phyloP scores from a whole-genome alignment of 345 rosid genomes.

The Physaria fendleri region DNA sequence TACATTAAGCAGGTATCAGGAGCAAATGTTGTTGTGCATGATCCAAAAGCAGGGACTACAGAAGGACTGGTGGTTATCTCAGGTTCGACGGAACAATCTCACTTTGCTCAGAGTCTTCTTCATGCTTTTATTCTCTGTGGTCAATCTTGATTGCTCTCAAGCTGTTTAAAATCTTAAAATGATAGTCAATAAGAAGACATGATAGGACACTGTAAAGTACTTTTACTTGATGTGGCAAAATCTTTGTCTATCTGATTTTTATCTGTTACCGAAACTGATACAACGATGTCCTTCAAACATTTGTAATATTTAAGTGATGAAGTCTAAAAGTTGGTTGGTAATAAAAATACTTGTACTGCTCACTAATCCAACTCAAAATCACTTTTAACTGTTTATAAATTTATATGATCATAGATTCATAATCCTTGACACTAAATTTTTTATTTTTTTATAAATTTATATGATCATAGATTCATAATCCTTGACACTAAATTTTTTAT shows the following conservation, averaged over 20 bases:
- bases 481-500: too few relatives aligned
- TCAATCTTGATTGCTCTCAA: slow-evolving; percentile 17
- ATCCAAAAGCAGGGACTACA: slow-evolving; percentile 52
- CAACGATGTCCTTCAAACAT: slow-evolving; percentile 19
- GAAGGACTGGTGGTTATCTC: slow-evolving; percentile 58
- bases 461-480: too few relatives aligned
- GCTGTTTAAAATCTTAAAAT: neutral
- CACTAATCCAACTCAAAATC: too few relatives aligned
- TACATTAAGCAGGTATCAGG: slow-evolving; percentile 75
- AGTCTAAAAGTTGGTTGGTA: too few relatives aligned
- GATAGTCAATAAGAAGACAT: neutral
- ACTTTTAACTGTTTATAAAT: too few relatives aligned
- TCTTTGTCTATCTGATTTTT: neutral
- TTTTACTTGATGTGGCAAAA: slow-evolving; percentile 16
- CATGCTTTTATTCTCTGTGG: slow-evolving; percentile 67
- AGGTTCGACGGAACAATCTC: slow-evolving; percentile 59
- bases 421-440: too few relatives aligned
- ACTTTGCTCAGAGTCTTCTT: slow-evolving; percentile 62
- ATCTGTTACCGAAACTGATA: slow-evolving; percentile 6
- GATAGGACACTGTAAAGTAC: neutral
- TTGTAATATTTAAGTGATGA: too few relatives aligned
- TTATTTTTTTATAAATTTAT: too few relatives aligned
- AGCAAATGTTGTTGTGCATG: slow-evolving; percentile 63
- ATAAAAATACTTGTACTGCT: too few relatives aligned
- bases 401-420: too few relatives aligned